Base-by-base conservation (phyloP, 139 green algal genomes). In the Nannochloris sp. region DNA sequence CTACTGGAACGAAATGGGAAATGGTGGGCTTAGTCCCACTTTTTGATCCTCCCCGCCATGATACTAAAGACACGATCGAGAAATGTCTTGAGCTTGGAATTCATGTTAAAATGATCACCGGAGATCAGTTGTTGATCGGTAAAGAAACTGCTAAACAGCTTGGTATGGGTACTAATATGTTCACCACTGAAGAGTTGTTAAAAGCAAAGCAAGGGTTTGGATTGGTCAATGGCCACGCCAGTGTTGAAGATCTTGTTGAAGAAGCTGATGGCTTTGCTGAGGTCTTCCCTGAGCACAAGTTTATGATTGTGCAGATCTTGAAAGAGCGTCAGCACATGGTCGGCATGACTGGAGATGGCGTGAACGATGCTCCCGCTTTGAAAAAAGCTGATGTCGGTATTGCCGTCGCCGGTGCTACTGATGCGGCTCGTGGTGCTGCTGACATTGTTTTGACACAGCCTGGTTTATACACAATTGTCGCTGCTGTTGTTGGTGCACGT, bases 311-410 rank as follows among this genome's bases (percentile, higher is more conserved):
- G 9, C 72, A 83, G 47, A 83, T 86, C 48, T 83, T 94, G 33
- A 76, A 88, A 72, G 68, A 56, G 4, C 9, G 29, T n/a, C 53
- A 47, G 6, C 31, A 33, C 12, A 51, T 71, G 29, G 64, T 86
- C 29, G 86, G 83, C 63, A 95, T 95, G 88, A 93, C 87, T 23
- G 86, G 84, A 31, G 85, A 93, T 60, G 86, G 87, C 58, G 91
- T 97, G 23, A 97, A 97, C 70, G 91, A 97, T 55, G 91, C 91
- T 3, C 91, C 91, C 29, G 91, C 91, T 0, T 81, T 97, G 19
- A 97, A 97, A 83, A 92, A 91, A 74, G 91, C 88, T 14, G 86
- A 97, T 65, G 90, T 97, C 6, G 91, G 91, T 58, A 91, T 97
- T 60, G 88, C 88, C n/a, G 87, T 92, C 19, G 72, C 69, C 0